A percentile compares a stretch with the other conserved stretches of the same genome.
These are phyloP conservation scores for Musa schizocarpa DNA, from an alignment of 176 grass and related monocot genomes.

Conservation along the genomic window DNA sequence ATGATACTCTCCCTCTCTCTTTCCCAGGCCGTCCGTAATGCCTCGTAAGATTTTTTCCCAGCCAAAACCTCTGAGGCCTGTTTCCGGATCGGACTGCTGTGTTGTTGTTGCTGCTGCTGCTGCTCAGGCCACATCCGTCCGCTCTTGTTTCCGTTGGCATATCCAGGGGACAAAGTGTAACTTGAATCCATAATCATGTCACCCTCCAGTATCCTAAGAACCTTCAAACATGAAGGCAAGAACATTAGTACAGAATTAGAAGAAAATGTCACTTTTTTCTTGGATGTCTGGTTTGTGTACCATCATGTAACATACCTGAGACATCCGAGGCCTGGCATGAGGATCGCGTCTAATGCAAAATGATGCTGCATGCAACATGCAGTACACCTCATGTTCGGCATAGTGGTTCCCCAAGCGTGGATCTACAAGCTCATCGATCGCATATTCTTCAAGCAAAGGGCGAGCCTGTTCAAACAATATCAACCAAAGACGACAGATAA, in stretches of 20 bases:
- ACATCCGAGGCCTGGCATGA: conserved; percentile 94
- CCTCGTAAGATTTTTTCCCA: not conserved
- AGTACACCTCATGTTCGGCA: conserved; percentile 64
- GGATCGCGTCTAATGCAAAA: conserved; percentile 86
- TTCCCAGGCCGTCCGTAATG: not conserved
- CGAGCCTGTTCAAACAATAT: not conserved
- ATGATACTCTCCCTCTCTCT: not conserved
- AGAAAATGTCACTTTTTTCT: not conserved
- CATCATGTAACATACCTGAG: conserved; percentile 32
- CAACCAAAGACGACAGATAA: not conserved
- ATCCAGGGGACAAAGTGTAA: conserved; percentile 50
- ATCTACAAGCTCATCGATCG: not conserved
- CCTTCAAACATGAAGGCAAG: conserved; percentile 15
- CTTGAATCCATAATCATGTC: conserved; percentile 67
- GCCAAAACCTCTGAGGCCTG: not conserved
- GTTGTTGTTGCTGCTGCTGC: conserved; percentile 31
- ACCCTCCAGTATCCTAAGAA: conserved; percentile 90
- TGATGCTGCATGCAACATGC: conserved; percentile 91
- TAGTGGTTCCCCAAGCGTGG: conserved; percentile 30
- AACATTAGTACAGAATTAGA: not conserved
- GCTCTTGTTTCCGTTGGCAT: conserved; percentile 63
- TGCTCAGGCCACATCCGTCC: conserved; percentile 46
- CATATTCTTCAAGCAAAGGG: conserved; percentile 10
- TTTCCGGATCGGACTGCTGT: conserved; percentile 22
- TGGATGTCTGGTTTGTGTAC: not conserved